Conservation (phyloP, 2,329 filamentous ascomycete genomes). For the Acrodontium crateriforme region DNA sequence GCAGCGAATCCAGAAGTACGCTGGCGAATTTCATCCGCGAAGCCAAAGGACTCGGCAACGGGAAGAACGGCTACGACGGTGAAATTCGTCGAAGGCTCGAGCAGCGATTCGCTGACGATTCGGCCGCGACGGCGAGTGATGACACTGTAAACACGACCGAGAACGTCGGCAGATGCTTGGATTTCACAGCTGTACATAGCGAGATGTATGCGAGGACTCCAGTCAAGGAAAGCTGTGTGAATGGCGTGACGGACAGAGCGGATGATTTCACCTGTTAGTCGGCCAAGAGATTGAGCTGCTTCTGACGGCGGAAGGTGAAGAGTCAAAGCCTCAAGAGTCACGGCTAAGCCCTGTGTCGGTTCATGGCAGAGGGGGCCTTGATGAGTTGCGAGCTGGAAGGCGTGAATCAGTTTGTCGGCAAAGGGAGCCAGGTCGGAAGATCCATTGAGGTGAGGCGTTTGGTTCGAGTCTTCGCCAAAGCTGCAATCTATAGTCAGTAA, state of each 20-base stretch:
- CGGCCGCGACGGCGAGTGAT: constrained; percentile 84
- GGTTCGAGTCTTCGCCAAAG: constrained; percentile 17
- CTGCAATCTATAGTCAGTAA: constrained; percentile 10
- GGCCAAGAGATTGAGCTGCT: constrained; percentile 49
- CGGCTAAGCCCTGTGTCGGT: constrained; percentile 82
- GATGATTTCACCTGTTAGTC: constrained; percentile 86
- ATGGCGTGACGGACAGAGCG: constrained; percentile 77
- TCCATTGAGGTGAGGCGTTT: constrained; percentile 7
- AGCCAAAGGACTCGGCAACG: constrained; percentile 90
- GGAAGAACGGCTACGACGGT: constrained; percentile 79
- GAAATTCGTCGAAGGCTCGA: constrained; percentile 92
- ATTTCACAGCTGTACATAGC: constrained; percentile 99
- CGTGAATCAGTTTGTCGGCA: constrained; percentile 77
- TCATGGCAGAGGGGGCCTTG: constrained; percentile 88
- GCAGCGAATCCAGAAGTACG: constrained; percentile 79
- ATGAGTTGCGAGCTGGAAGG: constrained; percentile 80
- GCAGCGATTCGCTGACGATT: constrained; percentile 81
- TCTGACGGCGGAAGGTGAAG: constrained; percentile 32
- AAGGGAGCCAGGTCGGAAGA: constrained; percentile 34
- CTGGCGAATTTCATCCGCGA: constrained; percentile 92
- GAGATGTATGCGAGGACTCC: constrained; percentile 86
- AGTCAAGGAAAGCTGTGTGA: constrained; percentile 76
- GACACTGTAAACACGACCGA: constrained; percentile 92
- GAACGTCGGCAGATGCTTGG: constrained; percentile 84
- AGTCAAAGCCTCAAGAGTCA: constrained; percentile 70